Conservation (phyloP, 306 rosid genomes). For the Leucaena leucocephala region DNA sequence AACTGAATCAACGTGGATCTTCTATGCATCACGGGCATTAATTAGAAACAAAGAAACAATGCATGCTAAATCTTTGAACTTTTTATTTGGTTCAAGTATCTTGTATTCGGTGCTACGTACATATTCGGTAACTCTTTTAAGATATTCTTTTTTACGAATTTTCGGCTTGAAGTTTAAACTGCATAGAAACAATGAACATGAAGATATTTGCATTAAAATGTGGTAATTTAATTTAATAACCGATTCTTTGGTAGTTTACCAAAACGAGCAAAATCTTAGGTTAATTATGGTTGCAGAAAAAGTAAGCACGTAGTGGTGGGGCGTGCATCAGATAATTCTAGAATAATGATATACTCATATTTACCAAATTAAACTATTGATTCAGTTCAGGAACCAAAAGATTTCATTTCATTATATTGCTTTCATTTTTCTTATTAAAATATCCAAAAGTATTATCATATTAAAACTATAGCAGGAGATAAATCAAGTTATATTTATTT, state of each 20-base stretch:
- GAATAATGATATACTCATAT: background rate
- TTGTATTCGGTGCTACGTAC: no score
- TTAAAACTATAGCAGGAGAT: background rate
- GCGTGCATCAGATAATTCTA: background rate
- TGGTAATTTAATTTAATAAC: background rate
- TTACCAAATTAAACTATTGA: background rate
- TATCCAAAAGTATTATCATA: background rate
- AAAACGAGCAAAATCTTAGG: background rate
- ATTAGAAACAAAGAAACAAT: background rate
- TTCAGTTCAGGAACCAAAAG: background rate
- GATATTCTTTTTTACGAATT: no score
- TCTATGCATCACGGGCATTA: background rate
- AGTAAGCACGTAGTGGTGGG: background rate
- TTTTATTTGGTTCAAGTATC: background rate
- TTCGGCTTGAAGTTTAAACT: background rate
- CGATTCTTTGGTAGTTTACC: background rate
- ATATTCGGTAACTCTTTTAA: background rate
- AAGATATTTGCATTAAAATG: background rate
- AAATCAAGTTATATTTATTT: background rate
- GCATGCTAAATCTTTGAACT: background rate
- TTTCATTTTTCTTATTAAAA: background rate
- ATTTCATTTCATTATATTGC: background rate
- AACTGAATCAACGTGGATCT: background rate
- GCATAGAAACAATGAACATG: background rate
- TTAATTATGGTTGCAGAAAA: background rate